These are phyloP conservation scores for Odonthalia washingtoniensis DNA, from an alignment of 31 red algal species.

Conservation along the genomic window DNA sequence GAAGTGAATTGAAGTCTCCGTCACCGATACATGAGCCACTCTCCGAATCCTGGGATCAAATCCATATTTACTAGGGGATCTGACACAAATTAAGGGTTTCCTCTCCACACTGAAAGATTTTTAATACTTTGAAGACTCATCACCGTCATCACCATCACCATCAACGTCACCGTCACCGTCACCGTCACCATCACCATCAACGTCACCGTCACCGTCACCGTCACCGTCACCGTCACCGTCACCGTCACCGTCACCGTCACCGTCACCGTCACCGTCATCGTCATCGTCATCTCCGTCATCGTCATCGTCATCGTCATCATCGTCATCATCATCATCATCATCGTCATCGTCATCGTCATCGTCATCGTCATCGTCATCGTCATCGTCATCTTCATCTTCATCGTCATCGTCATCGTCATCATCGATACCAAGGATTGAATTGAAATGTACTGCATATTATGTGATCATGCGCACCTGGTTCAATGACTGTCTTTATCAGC, in stretches of 20 bases:
- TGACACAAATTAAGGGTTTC: too few species aligned
- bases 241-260: not conserved
- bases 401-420: not conserved
- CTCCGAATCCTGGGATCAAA: too few species aligned
- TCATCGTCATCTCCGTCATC: not conserved
- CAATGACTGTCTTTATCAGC: too few species aligned
- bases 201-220: not conserved
- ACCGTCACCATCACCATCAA: not conserved
- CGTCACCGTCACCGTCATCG: not conserved
- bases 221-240: not conserved
- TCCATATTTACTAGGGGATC: too few species aligned
- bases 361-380: not conserved
- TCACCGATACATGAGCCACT: too few species aligned
- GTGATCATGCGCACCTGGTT: too few species aligned
- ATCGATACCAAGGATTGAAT: too few species aligned
- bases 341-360: not conserved
- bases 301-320: not conserved
- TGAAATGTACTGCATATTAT: too few species aligned
- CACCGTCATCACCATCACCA: too few species aligned
- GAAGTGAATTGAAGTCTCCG: too few species aligned
- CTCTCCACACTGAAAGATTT: too few species aligned
- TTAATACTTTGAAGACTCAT: too few species aligned
- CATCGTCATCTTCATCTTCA: not conserved
- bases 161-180: not conserved
- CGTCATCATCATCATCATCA: not conserved